These are phyloP conservation scores for Aspergillus affinis DNA, from an alignment of 495 filamentous ascomycete genomes.

Conservation along the genomic window DNA sequence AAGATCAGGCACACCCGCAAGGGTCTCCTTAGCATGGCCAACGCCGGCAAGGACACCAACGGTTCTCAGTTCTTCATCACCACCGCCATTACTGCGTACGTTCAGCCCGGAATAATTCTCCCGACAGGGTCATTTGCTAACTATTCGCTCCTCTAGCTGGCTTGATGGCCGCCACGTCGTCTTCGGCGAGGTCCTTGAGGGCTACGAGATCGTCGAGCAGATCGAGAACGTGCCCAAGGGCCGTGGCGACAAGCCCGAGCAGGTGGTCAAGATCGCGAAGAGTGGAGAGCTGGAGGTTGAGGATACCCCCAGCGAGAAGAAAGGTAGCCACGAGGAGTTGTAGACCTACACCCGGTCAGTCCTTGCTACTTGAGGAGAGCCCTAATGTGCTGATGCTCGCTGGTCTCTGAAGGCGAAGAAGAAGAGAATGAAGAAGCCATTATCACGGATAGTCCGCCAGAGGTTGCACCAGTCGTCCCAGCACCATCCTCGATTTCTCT, in stretches of 20 bases:
- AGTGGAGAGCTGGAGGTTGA: slow-evolving; percentile 81
- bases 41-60: slow-evolving; percentile 96
- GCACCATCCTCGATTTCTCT: slow-evolving; percentile 7
- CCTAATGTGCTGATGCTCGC: slow-evolving; percentile 36
- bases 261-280: slow-evolving; percentile 85
- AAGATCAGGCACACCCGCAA: slow-evolving; percentile 85
- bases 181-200: slow-evolving; percentile 88
- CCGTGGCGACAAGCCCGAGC: slow-evolving; percentile 68
- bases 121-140: slow-evolving; percentile 23
- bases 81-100: slow-evolving; percentile 78
- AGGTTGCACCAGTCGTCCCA: slow-evolving; percentile 16
- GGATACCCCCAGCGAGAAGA: slow-evolving; percentile 36
- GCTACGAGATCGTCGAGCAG: slow-evolving; percentile 84
- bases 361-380: slow-evolving; percentile 25
- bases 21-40: slow-evolving; percentile 82
- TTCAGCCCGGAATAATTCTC: slow-evolving; percentile 4
- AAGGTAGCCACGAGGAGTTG: slow-evolving; percentile 98
- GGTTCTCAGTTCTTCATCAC: slow-evolving; percentile 99
- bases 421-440: slow-evolving; percentile 8
- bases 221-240: slow-evolving; percentile 79
- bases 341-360: slow-evolving; percentile 51
- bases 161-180: slow-evolving; percentile 88
- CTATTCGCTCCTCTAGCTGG: slow-evolving; percentile 55
- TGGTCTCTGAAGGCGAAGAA: slow-evolving; percentile 15
- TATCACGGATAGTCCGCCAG: slow-evolving; percentile 12